phyloP scores from a whole-genome alignment of 2,329 filamentous ascomycete species.

The Zymoseptoria pseudotritici region DNA sequence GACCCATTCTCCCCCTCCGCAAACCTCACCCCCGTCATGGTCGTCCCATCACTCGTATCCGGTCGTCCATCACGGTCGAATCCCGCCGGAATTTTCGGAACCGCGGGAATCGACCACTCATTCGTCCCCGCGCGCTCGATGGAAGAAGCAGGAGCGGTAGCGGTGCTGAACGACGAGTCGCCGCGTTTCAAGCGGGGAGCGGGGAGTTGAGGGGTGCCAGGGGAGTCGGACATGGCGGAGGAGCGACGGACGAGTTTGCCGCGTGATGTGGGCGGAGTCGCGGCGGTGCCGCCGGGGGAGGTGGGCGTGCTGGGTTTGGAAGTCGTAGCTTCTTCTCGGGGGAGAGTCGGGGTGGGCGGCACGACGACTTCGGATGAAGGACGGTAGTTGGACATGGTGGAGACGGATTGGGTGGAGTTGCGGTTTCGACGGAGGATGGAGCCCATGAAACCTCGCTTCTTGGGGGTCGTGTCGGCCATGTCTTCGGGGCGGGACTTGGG shows the following conservation, averaged over 20 bases:
- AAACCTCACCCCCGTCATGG: constrained; percentile 4
- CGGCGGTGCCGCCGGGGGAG: constrained; percentile 19
- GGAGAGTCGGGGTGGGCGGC: not conserved
- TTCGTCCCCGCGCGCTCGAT: constrained; percentile 12
- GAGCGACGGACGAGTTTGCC: constrained; percentile 30
- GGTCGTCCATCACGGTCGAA: constrained; percentile 18
- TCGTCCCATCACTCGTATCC: constrained; percentile 27
- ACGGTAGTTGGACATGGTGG: constrained; percentile 5
- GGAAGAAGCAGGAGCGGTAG: constrained; percentile 23
- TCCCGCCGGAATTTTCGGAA: constrained; percentile 17
- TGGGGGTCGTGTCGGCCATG: constrained; percentile 7
- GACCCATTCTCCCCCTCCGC: constrained; percentile 6
- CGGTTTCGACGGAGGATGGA: constrained; percentile 30
- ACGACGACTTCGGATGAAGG: constrained; percentile 2
- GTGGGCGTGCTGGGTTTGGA: constrained; percentile 4
- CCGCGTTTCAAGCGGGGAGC: constrained; percentile 16
- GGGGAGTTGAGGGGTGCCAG: constrained; percentile 5
- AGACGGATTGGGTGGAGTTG: constrained; percentile 21
- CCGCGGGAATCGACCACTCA: constrained; percentile 43
- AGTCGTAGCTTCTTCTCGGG: not conserved
- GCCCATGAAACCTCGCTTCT: constrained; percentile 28
- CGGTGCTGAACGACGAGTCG: constrained; percentile 19
- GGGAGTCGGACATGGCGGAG: constrained; percentile 3
- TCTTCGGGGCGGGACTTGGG: constrained; percentile 13
- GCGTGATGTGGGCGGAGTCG: constrained; percentile 55